Evolutionary conservation across 2,329 filamentous ascomycete genomes (phyloP), one percentile per base, ranked within the genome.

Genomic region (Arthrobotrys musiformis): DNA sequence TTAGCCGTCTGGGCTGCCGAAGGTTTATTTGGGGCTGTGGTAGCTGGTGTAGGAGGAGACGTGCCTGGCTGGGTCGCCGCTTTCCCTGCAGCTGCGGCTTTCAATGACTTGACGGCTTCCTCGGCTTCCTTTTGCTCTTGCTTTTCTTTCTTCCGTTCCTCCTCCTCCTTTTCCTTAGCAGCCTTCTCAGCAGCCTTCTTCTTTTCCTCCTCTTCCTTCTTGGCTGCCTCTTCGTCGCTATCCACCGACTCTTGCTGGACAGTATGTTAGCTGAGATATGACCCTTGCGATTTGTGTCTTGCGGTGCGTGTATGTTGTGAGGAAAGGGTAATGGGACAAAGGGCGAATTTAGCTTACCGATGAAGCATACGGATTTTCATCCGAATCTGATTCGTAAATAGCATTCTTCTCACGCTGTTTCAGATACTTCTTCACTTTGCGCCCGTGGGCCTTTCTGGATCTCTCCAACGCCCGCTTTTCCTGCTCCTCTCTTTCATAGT

Each of bases 401-500:
- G 83, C 83, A 68, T 86, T 85, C 79, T 86, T 85, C 81, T 88
- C 87, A 13, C 85, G 84, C 82, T 86, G 87, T 66, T 84, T 83
- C 6, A 88, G 82, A 58, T 84, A 83, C 80, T 87, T 87, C 13
- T 85, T 83, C 17, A 85, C 81, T 30, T 82, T 83, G 80, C 86
- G 86, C 74, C 86, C 85, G 58, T 85, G 82, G 74, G 83, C 84
- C 75, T 83, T 85, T 73, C 83, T 78, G 58, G 83, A 79, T 46
- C 87, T 86, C 50, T 86, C 86, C 54, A 87, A 86, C 67, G 84
- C 84, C 79, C 86, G 85, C 81, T 89, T 87, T 72, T 85, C 84
- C 70, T 88, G 83, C 80, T 90, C 89, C 79, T 90, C 87, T 42
- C 87, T 84, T 60, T 90, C 88, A 61, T 87, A 87, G 44, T 87